A percentile compares a stretch with the other conserved stretches of the same genome.
These are phyloP conservation scores for Aureoboletus auriporus DNA, from an alignment of 768 basidiomycete genomes.

Conservation along the genomic window DNA sequence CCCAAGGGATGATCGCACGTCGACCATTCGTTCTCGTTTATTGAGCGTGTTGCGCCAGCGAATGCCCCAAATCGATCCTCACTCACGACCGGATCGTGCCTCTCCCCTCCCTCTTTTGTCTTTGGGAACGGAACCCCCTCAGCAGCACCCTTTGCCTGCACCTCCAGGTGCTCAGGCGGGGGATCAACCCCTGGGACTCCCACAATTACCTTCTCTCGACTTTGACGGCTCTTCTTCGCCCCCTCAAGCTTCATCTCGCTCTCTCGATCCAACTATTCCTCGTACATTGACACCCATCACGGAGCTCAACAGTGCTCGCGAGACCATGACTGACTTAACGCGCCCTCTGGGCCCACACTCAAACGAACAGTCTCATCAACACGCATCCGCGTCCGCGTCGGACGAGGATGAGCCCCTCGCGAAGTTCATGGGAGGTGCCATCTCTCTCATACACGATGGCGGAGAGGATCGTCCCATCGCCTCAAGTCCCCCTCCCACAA, in stretches of 20 bases:
- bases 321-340: conserved; percentile 23
- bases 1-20: conserved; percentile 73
- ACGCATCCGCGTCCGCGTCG: conserved; percentile 13
- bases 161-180: conserved; percentile 15
- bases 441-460: conserved; percentile 18
- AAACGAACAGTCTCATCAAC: conserved; percentile 15
- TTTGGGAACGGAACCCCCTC: conserved; percentile 12
- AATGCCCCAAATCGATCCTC: conserved; percentile 44
- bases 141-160: conserved; percentile 25
- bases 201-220: conserved; percentile 60
- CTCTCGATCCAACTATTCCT: conserved; percentile 16
- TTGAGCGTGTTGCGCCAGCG: conserved; percentile 59
- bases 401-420: conserved; percentile 25
- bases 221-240: conserved; percentile 34
- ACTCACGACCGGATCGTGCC: conserved; percentile 4
- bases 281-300: conserved; percentile 63
- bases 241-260: conserved; percentile 12
- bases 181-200: conserved; percentile 16
- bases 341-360: conserved; percentile 14
- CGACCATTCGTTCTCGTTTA: conserved; percentile 59
- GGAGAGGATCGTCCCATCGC: conserved; percentile 13
- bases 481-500: conserved; percentile 27
- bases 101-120: conserved; percentile 19
- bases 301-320: conserved; percentile 39
- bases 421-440: conserved; percentile 10